phyloP scores from a whole-genome alignment of 73 alveolate species.

The Symbiodinium pilosum region DNA sequence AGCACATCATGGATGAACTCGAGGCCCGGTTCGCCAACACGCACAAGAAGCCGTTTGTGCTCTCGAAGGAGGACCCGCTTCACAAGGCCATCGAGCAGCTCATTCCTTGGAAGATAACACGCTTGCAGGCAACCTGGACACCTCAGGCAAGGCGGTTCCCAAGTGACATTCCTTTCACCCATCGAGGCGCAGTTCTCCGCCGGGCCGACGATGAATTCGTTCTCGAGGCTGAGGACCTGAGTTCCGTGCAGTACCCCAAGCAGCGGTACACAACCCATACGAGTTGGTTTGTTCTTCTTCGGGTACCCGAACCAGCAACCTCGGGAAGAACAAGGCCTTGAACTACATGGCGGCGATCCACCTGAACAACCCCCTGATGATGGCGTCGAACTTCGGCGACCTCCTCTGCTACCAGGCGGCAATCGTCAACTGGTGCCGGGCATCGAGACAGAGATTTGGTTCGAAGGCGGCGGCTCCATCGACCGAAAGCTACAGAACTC shows the following conservation, averaged over 20 bases:
- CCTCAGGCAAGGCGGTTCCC: constrained; percentile 8
- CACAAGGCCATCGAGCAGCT: neutral
- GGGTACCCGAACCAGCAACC: neutral
- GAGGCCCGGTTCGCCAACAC: constrained; percentile 2
- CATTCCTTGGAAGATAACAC: constrained; percentile 13
- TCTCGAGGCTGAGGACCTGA: constrained; percentile 15
- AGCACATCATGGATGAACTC: neutral
- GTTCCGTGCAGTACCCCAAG: neutral
- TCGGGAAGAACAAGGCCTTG: neutral
- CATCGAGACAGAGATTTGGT: neutral
- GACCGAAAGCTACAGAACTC: neutral
- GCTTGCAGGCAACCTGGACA: neutral
- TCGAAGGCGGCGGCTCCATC: neutral
- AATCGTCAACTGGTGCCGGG: constrained; percentile 12
- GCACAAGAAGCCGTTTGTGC: neutral
- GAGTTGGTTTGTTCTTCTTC: neutral
- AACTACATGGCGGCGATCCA: no score
- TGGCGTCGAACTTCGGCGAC: no score
- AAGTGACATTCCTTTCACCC: constrained; percentile 1
- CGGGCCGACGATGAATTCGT: neutral
- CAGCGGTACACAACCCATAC: neutral
- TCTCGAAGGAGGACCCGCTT: neutral
- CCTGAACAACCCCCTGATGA: neutral
- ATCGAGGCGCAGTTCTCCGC: neutral
- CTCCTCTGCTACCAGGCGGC: no score